Conservation (phyloP, 139 green algal species). For the Edaphochlamys debaryana region DNA sequence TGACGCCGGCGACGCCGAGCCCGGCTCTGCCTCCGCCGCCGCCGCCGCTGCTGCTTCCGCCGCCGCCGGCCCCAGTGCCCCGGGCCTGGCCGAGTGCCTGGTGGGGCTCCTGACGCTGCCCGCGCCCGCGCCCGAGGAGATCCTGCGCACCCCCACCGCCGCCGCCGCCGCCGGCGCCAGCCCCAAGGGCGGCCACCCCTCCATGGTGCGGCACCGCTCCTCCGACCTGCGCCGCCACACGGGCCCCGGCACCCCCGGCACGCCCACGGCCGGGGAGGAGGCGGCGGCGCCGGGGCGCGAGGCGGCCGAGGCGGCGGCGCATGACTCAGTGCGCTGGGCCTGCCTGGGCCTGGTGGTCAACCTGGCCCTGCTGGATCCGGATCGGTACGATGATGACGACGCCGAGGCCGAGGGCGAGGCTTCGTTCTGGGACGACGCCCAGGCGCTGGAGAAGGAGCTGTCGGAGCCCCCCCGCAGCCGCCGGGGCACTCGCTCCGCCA, state of each 20-base stretch:
- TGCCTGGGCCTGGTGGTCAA: slow-evolving; percentile 29
- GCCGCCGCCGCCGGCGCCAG: neutral
- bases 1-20: neutral
- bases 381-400: neutral
- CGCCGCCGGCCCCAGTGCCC: neutral
- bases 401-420: neutral
- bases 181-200: neutral
- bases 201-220: neutral
- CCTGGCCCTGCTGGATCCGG: neutral
- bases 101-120: slow-evolving; percentile 31
- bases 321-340: neutral
- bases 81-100: slow-evolving; percentile 1
- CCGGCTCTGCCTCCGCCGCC: neutral
- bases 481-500: neutral
- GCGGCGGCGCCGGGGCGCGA: neutral
- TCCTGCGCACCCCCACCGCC: neutral
- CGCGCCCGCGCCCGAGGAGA: neutral
- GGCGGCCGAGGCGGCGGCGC: slow-evolving; percentile 31
- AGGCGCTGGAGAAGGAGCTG: slow-evolving; percentile 29
- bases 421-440: slow-evolving; percentile 36
- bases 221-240: neutral
- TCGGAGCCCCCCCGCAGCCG: slow-evolving; percentile 27
- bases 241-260: too few relatives aligned
- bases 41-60: neutral
- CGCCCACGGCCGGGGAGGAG: neutral